Conservation (phyloP, 2,329 filamentous ascomycete species). For the Scorias spongiosa region DNA sequence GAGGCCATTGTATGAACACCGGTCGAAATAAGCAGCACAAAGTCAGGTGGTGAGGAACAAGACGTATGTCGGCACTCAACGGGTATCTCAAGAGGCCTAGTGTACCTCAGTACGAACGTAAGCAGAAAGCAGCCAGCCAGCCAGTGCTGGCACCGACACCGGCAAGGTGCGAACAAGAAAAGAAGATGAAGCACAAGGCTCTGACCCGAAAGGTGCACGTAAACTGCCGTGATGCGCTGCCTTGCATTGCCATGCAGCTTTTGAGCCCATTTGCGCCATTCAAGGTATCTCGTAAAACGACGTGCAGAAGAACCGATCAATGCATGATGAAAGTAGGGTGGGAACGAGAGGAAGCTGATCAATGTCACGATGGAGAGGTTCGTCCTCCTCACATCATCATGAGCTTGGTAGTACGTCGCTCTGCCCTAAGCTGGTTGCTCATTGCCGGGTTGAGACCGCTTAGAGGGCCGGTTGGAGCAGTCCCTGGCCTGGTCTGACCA, state of each 20-base stretch:
- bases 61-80: too few species aligned
- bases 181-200: too few species aligned
- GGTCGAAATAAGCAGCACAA: too few species aligned
- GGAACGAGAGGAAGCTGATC: too few species aligned
- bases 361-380: background rate
- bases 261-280: background rate
- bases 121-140: background rate
- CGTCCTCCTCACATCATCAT: constrained; percentile 17
- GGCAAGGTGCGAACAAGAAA: too few species aligned
- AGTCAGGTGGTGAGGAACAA: too few species aligned
- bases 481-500: constrained; percentile 17
- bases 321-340: too few species aligned
- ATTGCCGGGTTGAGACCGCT: background rate
- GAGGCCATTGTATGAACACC: too few species aligned
- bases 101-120: background rate
- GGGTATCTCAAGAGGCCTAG: too few species aligned
- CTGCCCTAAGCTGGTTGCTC: constrained; percentile 11
- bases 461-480: background rate
- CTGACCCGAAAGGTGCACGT: too few species aligned
- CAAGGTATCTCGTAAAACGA: too few species aligned
- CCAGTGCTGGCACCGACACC: background rate
- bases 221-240: constrained; percentile 1
- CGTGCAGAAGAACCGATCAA: too few species aligned
- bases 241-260: constrained; percentile 1
- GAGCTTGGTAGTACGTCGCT: constrained; percentile 20